Base-by-base conservation (phyloP, 139 green algal species). In the Trebouxia sp. region DNA sequence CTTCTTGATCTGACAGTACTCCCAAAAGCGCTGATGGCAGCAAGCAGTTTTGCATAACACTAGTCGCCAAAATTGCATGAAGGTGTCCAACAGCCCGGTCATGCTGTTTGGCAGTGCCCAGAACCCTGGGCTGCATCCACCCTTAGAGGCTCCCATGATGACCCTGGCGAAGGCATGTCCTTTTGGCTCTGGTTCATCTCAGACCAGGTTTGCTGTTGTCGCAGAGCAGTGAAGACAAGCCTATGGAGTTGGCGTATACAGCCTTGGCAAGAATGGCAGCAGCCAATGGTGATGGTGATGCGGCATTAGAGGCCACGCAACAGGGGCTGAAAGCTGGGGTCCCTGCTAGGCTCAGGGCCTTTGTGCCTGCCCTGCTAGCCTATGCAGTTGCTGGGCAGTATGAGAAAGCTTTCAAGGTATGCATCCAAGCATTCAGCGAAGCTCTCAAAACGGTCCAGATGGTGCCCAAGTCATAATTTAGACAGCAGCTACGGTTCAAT, bases 291-390 rank as follows among this genome's bases (percentile, higher is more conserved):
- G 78, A 91, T 3, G 38, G 79, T 10, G 76, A 81, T 38, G 77
- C 79, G 10, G 89, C 90, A 8, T 72, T 91, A 22, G 56, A 17
- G n/a, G 55, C 75, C 37, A 88, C 80, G 3, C 38, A 85, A 53
- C 51, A 70, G 41, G 43, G 84, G 24, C 39, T 86, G 55, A 24
- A 79, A 80, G 75, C 75, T 6, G 67, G 53, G 15, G 58, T 69
- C 9, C 8, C 37, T 6, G 14, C n/a, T 28, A 72, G 78, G n/a
- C 83, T 94, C 41, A 83, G 90, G 37, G 81, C 48, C 74, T 94
- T 89, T 55, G 65, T 78, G 35, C 90, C 90, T 28, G 89, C 89
- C 0, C 74, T 94, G 30, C 30, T 88, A 0, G 87, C 79, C 3
- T 92, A 83, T 39, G 81, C 82, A 2, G 80, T 86, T 28, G 42